Percentiles rank a stretch among this genome's conserved stretches.
These are phyloP conservation scores for Euclidium syriacum DNA, from an alignment of 345 rosid species.

Conservation along the genomic window DNA sequence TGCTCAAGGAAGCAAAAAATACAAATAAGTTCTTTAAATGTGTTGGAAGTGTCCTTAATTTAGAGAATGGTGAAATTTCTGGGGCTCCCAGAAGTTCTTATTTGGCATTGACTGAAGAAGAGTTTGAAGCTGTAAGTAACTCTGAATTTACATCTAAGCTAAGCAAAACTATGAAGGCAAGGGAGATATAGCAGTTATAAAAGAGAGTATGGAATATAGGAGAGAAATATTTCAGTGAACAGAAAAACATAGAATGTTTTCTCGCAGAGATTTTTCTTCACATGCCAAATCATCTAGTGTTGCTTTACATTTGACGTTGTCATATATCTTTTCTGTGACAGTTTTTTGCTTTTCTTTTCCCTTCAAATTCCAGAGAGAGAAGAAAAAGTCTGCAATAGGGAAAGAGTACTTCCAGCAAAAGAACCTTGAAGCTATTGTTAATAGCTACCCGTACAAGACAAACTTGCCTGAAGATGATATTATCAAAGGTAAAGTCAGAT, in stretches of 20 bases:
- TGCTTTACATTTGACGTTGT: constrained; percentile 5
- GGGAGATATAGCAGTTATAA: not conserved
- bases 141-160: not conserved
- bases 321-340: not conserved
- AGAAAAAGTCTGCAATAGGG: constrained; percentile 76
- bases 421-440: constrained; percentile 77
- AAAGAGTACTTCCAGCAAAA: constrained; percentile 92
- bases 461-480: constrained; percentile 64
- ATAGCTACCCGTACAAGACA: constrained; percentile 67
- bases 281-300: not conserved
- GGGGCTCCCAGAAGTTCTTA: constrained; percentile 57
- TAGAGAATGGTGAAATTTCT: constrained; percentile 54
- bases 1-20: constrained; percentile 90
- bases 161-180: not conserved
- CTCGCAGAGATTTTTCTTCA: not conserved
- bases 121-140: constrained; percentile 88
- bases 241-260: not conserved
- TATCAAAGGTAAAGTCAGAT: constrained; percentile 45
- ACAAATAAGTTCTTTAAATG: constrained; percentile 90
- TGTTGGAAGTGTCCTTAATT: constrained; percentile 66
- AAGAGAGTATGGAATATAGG: not conserved
- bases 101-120: constrained; percentile 72
- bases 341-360: constrained; percentile 10
- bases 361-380: constrained; percentile 62
- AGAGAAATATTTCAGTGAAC: not conserved